These are phyloP conservation scores for Quercus engelmannii DNA, from an alignment of 306 rosid species.

Conservation along the genomic window DNA sequence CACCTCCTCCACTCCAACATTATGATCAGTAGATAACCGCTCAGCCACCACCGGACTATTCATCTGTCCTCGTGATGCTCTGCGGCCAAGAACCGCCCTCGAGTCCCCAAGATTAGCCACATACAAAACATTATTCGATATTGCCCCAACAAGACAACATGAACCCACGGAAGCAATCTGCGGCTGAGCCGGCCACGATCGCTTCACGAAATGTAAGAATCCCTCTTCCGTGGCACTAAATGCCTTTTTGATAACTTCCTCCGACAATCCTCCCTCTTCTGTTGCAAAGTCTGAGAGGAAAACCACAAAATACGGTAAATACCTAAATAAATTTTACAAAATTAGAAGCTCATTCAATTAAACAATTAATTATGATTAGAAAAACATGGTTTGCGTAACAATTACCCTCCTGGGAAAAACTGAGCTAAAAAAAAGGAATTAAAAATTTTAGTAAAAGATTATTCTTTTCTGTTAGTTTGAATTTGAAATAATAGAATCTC, in stretches of 20 bases:
- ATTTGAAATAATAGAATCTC: background rate
- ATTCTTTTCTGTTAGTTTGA: background rate
- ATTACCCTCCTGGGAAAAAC: background rate
- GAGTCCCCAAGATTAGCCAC: constrained; percentile 76
- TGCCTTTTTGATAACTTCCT: constrained; percentile 59
- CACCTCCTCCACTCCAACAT: constrained; percentile 61
- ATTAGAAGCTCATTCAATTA: background rate
- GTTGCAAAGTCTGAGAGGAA: constrained; percentile 36
- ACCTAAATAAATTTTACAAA: background rate
- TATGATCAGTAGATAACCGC: constrained; percentile 67
- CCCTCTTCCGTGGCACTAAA: constrained; percentile 56
- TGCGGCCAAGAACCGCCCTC: constrained; percentile 64
- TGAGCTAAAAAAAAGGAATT: background rate
- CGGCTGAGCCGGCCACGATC: constrained; percentile 45
- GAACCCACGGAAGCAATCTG: constrained; percentile 68
- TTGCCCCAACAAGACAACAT: constrained; percentile 64
- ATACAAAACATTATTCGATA: constrained; percentile 44
- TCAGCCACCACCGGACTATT: constrained; percentile 44
- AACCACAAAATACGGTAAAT: background rate
- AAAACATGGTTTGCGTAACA: background rate
- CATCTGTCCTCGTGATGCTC: constrained; percentile 19
- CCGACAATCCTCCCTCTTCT: constrained; percentile 65
- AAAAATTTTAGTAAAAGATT: background rate
- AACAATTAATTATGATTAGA: background rate
- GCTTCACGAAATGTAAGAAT: constrained; percentile 48